These are phyloP conservation scores for Colletotrichum echinochloae DNA, from an alignment of 2,329 filamentous ascomycete species.

Conservation along the genomic window DNA sequence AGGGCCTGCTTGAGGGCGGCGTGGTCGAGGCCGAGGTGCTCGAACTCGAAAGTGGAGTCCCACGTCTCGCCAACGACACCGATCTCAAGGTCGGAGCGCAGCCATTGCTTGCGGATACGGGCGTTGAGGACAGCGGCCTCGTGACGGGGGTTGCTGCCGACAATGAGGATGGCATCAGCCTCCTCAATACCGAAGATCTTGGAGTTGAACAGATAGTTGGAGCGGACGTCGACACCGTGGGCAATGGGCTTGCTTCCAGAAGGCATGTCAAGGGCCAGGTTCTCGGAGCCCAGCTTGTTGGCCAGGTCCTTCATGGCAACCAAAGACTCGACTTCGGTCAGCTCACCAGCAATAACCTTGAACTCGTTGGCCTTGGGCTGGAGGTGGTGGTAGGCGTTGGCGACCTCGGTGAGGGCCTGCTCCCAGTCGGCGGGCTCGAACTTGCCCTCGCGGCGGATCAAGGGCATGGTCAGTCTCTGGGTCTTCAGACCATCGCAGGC, in stretches of 20 bases:
- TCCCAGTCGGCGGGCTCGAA: slow-evolving; percentile 97
- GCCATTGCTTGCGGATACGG: slow-evolving; percentile 97
- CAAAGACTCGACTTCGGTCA: slow-evolving; percentile 91
- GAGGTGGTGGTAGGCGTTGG: slow-evolving; percentile 81
- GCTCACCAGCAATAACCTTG: slow-evolving; percentile 91
- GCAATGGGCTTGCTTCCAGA: slow-evolving; percentile 85
- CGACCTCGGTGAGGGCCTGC: slow-evolving; percentile 90
- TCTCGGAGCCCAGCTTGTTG: slow-evolving; percentile 96
- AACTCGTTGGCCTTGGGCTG: slow-evolving; percentile 92
- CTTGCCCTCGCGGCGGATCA: slow-evolving; percentile 88
- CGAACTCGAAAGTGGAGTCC: slow-evolving; percentile 94
- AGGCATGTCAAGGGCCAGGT: slow-evolving; percentile 91
- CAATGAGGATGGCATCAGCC: slow-evolving; percentile 89
- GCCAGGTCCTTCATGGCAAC: slow-evolving; percentile 97
- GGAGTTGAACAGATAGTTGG: slow-evolving; percentile 98
- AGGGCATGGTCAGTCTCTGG: slow-evolving; percentile 91
- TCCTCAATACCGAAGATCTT: slow-evolving; percentile 94
- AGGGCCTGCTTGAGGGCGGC: slow-evolving; percentile 87
- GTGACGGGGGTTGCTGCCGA: slow-evolving; percentile 95
- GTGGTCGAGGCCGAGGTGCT: slow-evolving; percentile 86
- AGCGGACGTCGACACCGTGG: slow-evolving; percentile 92
- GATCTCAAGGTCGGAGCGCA: slow-evolving; percentile 93
- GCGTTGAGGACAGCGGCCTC: slow-evolving; percentile 96
- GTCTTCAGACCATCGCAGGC: slow-evolving; percentile 97
- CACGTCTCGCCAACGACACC: slow-evolving; percentile 91